Evolutionary conservation across 2,329 filamentous ascomycete genomes (phyloP).

Genomic region (Alternaria alternata): DNA sequence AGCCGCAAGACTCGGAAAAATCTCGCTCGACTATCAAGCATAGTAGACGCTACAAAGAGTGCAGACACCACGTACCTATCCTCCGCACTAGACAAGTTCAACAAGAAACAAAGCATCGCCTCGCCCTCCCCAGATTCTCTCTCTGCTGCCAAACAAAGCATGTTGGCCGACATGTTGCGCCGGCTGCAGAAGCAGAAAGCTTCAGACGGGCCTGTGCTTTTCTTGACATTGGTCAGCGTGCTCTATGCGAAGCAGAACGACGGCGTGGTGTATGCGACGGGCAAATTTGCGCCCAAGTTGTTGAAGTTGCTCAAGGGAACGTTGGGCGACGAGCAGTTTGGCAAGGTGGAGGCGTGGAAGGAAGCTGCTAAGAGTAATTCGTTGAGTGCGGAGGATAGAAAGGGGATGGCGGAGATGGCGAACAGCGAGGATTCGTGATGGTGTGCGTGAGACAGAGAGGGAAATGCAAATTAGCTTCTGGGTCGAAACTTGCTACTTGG

Average conservation of each 20-base stretch:
- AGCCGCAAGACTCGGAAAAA: slow-evolving; percentile 46
- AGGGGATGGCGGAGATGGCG: slow-evolving; percentile 45
- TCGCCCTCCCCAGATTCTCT: slow-evolving; percentile 10
- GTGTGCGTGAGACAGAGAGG: too few species aligned
- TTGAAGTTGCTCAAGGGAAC: slow-evolving; percentile 45
- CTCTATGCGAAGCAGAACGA: slow-evolving; percentile 39
- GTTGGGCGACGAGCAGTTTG: slow-evolving; percentile 34
- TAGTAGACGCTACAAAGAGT: slow-evolving; percentile 24
- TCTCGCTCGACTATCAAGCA: slow-evolving; percentile 35
- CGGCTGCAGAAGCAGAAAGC: slow-evolving; percentile 47
- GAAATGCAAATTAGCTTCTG: too few species aligned
- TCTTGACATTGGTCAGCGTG: slow-evolving; percentile 48
- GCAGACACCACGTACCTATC: slow-evolving; percentile 18
- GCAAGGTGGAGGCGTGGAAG: slow-evolving; percentile 48
- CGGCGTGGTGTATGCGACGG: slow-evolving; percentile 52
- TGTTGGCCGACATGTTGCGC: slow-evolving; percentile 44
- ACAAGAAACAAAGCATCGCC: slow-evolving; percentile 42
- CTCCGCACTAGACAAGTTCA: slow-evolving; percentile 42
- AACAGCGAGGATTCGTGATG: too few species aligned
- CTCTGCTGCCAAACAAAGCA: slow-evolving; percentile 31
- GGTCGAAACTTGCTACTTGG: accelerated
- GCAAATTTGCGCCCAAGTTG: slow-evolving; percentile 52
- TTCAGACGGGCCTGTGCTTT: slow-evolving; percentile 48
- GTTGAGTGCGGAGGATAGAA: slow-evolving; percentile 43
- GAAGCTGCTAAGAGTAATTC: slow-evolving; percentile 46